phyloP scores from a whole-genome alignment of 495 filamentous ascomycete genomes.

The Sabuloglossum arenarium region DNA sequence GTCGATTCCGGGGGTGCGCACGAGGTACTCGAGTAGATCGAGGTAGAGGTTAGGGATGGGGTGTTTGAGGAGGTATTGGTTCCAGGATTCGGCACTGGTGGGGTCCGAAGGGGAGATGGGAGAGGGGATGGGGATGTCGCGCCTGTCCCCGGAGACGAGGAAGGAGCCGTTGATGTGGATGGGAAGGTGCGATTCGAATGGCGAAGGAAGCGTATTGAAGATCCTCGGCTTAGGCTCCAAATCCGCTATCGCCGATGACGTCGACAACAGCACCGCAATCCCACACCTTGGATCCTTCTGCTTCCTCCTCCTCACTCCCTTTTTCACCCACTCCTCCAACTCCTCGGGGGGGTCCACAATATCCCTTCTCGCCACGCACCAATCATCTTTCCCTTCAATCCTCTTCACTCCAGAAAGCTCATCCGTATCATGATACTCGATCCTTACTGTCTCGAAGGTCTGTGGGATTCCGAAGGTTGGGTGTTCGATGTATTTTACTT shows the following conservation, averaged over 20 bases:
- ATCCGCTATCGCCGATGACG: too few relatives aligned
- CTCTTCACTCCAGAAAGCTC: not conserved
- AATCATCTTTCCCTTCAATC: slow-evolving; percentile 7
- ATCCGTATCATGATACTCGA: not conserved
- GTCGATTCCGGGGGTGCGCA: slow-evolving; percentile 7
- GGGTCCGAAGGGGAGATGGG: too few relatives aligned
- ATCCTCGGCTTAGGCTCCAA: slow-evolving; percentile 7
- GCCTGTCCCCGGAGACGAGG: slow-evolving; percentile 18
- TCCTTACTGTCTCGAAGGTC: not conserved
- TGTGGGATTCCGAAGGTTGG: not conserved
- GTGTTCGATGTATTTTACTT: not conserved
- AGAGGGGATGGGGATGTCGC: slow-evolving; percentile 12
- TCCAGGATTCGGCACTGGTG: slow-evolving; percentile 23
- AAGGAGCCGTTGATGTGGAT: slow-evolving; percentile 16
- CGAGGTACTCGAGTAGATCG: slow-evolving; percentile 14
- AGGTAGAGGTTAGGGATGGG: slow-evolving; percentile 18
- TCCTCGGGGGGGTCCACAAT: slow-evolving; percentile 6
- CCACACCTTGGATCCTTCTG: slow-evolving; percentile 19
- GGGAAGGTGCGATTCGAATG: slow-evolving; percentile 13
- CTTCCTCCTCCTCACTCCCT: slow-evolving; percentile 8
- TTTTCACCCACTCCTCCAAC: not conserved
- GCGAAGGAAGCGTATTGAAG: slow-evolving; percentile 18
- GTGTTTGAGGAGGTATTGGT: slow-evolving; percentile 18
- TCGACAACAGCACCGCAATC: slow-evolving; percentile 14
- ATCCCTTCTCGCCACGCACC: slow-evolving; percentile 13